A percentile compares a stretch with the other conserved stretches of the same genome.
Conservation (phyloP, 2,329 filamentous ascomycete genomes). For the Botryosphaeria dothidea region DNA sequence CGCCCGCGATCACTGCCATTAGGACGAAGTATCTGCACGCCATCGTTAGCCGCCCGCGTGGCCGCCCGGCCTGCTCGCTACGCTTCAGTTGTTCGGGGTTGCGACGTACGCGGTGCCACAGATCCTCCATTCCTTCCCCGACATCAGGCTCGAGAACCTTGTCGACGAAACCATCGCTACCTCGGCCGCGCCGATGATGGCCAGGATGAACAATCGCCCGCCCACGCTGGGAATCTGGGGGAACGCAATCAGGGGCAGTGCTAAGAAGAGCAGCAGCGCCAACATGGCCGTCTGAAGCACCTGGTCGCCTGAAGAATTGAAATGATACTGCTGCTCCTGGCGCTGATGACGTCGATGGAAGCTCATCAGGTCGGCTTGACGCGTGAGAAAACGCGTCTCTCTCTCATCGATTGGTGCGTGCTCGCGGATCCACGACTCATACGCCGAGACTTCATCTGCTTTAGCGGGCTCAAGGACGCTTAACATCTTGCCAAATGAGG, state of each 20-base stretch:
- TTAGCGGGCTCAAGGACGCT: conserved; percentile 54
- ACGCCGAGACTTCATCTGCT: conserved; percentile 53
- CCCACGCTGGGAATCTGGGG: conserved; percentile 44
- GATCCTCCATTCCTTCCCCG: conserved; percentile 40
- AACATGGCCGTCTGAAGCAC: conserved; percentile 25
- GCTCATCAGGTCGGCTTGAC: conserved; percentile 56
- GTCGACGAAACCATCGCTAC: conserved; percentile 37
- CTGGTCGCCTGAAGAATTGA: conserved; percentile 2
- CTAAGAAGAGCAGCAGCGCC: conserved; percentile 34
- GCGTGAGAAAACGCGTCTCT: conserved; percentile 63
- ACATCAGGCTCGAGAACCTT: conserved; percentile 37
- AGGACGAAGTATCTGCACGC: conserved; percentile 41
- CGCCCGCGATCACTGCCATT: conserved; percentile 42
- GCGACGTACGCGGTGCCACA: conserved; percentile 42
- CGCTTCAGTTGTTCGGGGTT: conserved; percentile 3
- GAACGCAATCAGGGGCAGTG: conserved; percentile 45
- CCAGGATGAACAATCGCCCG: conserved; percentile 42
- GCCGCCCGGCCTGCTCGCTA: neutral
- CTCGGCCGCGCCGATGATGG: conserved; percentile 38
- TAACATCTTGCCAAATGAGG: conserved; percentile 57
- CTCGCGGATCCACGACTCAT: conserved; percentile 57
- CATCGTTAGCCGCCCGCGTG: conserved; percentile 16
- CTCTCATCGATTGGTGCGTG: conserved; percentile 58
- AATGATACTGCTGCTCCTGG: conserved; percentile 4
- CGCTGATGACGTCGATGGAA: conserved; percentile 21